These are phyloP conservation scores for Fistulina hepatica DNA, from an alignment of 1,284 basidiomycete species.

Conservation along the genomic window DNA sequence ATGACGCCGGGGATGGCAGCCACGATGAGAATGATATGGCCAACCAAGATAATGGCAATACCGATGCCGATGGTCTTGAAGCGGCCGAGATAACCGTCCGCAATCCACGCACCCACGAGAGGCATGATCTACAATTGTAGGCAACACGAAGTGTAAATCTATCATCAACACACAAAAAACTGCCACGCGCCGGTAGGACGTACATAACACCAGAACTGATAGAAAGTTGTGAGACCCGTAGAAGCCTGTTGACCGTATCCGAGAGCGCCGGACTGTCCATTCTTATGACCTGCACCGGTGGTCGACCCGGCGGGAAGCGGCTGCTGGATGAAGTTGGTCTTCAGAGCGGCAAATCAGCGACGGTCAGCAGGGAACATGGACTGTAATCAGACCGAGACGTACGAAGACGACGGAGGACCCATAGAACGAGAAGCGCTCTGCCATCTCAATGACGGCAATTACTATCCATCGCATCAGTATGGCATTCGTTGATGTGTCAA, in stretches of 20 bases:
- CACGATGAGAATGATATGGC: slow-evolving; percentile 67
- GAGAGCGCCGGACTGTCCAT: slow-evolving; percentile 61
- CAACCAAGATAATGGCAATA: slow-evolving; percentile 45
- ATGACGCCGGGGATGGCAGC: slow-evolving; percentile 48
- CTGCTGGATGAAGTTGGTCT: slow-evolving; percentile 69
- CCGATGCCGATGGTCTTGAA: slow-evolving; percentile 62
- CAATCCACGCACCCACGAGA: slow-evolving; percentile 58
- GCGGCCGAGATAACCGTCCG: slow-evolving; percentile 66
- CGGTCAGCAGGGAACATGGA: not conserved
- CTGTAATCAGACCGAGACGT: slow-evolving; percentile 26
- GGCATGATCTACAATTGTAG: slow-evolving; percentile 52
- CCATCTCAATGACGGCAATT: slow-evolving; percentile 60
- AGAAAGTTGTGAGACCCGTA: slow-evolving; percentile 59
- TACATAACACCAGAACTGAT: slow-evolving; percentile 41
- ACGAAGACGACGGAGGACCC: slow-evolving; percentile 61
- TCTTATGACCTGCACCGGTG: slow-evolving; percentile 50
- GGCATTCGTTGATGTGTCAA: slow-evolving; percentile 13
- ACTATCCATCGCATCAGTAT: slow-evolving; percentile 29
- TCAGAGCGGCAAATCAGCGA: slow-evolving; percentile 13
- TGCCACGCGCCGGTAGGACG: slow-evolving; percentile 2
- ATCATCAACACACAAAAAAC: no score
- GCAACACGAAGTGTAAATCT: slow-evolving; percentile 15
- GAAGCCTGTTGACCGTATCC: slow-evolving; percentile 54
- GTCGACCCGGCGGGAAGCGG: slow-evolving; percentile 53
- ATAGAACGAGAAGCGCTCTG: slow-evolving; percentile 68